A percentile compares a stretch with the other conserved stretches of the same genome.
Evolutionary conservation across 176 grass and related monocot genomes (phyloP).

Genomic region (Zea luxurians): DNA sequence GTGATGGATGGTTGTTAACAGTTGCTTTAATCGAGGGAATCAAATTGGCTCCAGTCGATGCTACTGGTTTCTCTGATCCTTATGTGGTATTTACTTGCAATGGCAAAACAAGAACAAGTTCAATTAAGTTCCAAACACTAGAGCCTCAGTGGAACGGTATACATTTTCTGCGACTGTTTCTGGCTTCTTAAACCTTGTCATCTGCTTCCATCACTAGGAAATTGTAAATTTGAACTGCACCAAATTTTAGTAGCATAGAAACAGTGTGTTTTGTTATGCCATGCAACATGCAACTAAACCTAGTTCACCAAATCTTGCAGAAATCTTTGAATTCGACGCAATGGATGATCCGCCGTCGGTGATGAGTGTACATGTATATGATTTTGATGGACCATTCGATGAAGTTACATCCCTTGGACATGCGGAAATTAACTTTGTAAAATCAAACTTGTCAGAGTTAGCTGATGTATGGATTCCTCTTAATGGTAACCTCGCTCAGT

Average conservation of each 20-base stretch:
- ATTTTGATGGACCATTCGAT: slow-evolving; percentile 92
- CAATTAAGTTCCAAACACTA: slow-evolving; percentile 86
- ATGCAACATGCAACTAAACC: slow-evolving; percentile 18
- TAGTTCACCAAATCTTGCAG: slow-evolving; percentile 48
- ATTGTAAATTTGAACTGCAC: slow-evolving; percentile 4
- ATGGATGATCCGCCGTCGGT: slow-evolving; percentile 89
- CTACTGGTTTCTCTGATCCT: slow-evolving; percentile 80
- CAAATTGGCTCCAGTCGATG: slow-evolving; percentile 74
- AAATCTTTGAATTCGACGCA: slow-evolving; percentile 96
- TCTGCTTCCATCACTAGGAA: slow-evolving; percentile 6
- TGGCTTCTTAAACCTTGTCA: slow-evolving; percentile 1
- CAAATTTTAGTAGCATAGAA: neutral
- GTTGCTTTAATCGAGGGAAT: slow-evolving; percentile 83
- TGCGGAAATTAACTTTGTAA: slow-evolving; percentile 92
- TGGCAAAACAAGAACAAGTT: slow-evolving; percentile 89
- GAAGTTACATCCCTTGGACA: slow-evolving; percentile 83
- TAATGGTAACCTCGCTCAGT: slow-evolving; percentile 75
- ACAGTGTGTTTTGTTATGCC: slow-evolving; percentile 8
- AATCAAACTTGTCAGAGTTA: slow-evolving; percentile 82
- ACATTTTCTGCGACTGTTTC: slow-evolving; percentile 1
- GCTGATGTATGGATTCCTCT: slow-evolving; percentile 93
- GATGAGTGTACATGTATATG: slow-evolving; percentile 85
- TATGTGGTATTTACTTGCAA: slow-evolving; percentile 96
- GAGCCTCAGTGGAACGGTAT: slow-evolving; percentile 94
- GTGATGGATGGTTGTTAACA: slow-evolving; percentile 90